Percentiles rank a stretch among this genome's conserved stretches.
These are phyloP conservation scores for Daldinia concentrica DNA, from an alignment of 495 filamentous ascomycete genomes.

Conservation along the genomic window DNA sequence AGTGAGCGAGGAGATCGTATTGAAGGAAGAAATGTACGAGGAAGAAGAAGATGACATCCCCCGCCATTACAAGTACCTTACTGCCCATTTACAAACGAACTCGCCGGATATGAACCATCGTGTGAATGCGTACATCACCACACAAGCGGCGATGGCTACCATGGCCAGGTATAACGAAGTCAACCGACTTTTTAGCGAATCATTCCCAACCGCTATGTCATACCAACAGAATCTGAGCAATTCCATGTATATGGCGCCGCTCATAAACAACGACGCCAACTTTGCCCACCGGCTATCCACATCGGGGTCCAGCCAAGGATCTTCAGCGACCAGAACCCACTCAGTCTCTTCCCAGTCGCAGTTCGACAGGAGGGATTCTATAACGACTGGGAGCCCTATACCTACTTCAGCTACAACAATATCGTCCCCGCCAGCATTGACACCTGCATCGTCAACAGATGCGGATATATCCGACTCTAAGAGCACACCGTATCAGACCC, in stretches of 20 bases:
- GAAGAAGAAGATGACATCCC: slow-evolving; percentile 81
- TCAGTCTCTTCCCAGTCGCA: slow-evolving; percentile 38
- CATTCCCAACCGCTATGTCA: slow-evolving; percentile 51
- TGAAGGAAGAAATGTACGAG: slow-evolving; percentile 97
- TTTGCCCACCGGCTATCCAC: slow-evolving; percentile 26
- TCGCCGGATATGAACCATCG: slow-evolving; percentile 66
- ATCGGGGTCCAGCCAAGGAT: slow-evolving; percentile 25
- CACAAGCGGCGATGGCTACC: slow-evolving; percentile 65
- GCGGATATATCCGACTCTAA: slow-evolving; percentile 27
- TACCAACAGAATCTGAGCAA: slow-evolving; percentile 33
- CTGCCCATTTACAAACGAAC: slow-evolving; percentile 62
- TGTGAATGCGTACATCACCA: slow-evolving; percentile 67
- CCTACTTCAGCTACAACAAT: slow-evolving; percentile 22
- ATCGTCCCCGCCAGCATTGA: slow-evolving; percentile 42
- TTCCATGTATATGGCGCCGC: slow-evolving; percentile 36
- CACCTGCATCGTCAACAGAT: slow-evolving; percentile 37
- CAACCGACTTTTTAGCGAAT: slow-evolving; percentile 58
- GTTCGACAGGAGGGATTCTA: slow-evolving; percentile 24
- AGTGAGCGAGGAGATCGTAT: slow-evolving; percentile 87
- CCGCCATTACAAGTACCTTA: slow-evolving; percentile 62
- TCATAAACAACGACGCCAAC: slow-evolving; percentile 19
- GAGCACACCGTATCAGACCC: slow-evolving; percentile 33
- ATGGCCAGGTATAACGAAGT: slow-evolving; percentile 60
- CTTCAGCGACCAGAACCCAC: slow-evolving; percentile 22
- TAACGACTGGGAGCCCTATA: slow-evolving; percentile 1